Conservation (phyloP, 768 basidiomycete species). For the Suillus spraguei region DNA sequence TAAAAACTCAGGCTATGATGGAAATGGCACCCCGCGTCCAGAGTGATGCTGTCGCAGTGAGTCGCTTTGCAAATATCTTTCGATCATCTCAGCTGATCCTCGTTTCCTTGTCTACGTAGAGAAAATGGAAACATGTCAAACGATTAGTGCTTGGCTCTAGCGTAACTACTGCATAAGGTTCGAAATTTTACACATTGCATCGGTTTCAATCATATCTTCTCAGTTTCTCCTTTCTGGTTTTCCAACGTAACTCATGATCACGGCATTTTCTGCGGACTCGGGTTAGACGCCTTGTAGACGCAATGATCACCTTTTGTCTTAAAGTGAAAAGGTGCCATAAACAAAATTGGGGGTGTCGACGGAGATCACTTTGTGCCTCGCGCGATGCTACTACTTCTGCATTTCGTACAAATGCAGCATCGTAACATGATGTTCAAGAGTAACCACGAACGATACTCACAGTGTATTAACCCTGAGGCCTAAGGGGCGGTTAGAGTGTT, state of each 20-base stretch:
- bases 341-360: not conserved
- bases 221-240: not conserved
- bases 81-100: not conserved
- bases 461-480: not conserved
- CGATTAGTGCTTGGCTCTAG: not conserved
- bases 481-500: not conserved
- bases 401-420: not conserved
- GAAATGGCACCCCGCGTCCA: not conserved
- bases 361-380: not conserved
- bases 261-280: not conserved
- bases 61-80: not conserved
- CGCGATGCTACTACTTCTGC: not conserved
- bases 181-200: not conserved
- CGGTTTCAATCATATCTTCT: not conserved
- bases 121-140: not conserved
- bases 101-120: constrained; percentile 2
- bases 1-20: not conserved
- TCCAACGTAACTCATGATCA: not conserved
- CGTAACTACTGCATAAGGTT: not conserved
- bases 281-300: not conserved
- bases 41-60: not conserved
- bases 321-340: not conserved
- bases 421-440: not conserved
- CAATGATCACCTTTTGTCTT: not conserved
- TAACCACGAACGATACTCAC: not conserved